Evolutionary conservation across 2,329 filamentous ascomycete species (phyloP).

Genomic region (Microdochium bolleyi): DNA sequence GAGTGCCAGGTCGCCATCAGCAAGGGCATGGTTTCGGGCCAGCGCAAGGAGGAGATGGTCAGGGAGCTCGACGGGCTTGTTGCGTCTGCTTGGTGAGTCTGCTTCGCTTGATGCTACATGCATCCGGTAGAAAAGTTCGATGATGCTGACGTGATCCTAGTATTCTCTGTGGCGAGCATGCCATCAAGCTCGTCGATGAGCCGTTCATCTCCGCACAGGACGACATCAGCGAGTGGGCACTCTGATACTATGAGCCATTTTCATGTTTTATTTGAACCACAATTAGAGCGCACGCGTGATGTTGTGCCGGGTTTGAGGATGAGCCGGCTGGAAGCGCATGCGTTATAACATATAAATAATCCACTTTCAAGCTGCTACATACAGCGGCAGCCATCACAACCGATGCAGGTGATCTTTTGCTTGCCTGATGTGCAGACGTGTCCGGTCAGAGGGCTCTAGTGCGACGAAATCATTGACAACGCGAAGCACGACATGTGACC

Average conservation of each 20-base stretch:
- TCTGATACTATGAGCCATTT: constrained; percentile 29
- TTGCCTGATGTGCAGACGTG: no score
- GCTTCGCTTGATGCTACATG: no score
- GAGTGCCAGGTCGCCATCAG: constrained; percentile 81
- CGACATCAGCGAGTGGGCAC: constrained; percentile 71
- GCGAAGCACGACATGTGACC: background rate
- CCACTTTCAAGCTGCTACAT: no score
- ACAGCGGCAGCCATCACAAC: no score
- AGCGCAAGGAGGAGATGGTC: constrained; percentile 73
- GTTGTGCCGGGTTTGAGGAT: no score
- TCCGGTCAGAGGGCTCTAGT: no score
- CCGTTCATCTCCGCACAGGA: constrained; percentile 75
- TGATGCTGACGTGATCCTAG: constrained; percentile 33
- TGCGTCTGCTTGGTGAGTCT: constrained; percentile 74
- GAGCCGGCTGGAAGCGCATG: no score
- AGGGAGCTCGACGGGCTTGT: constrained; percentile 88
- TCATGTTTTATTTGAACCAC: background rate
- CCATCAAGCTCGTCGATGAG: constrained; percentile 89
- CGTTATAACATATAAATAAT: no score
- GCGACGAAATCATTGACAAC: background rate
- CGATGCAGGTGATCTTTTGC: no score
- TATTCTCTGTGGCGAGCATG: constrained; percentile 89
- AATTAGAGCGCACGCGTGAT: no score
- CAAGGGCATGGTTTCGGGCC: constrained; percentile 61
- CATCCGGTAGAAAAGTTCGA: no score